Evolutionary conservation across 2,329 filamentous ascomycete genomes (phyloP).

Genomic region (Scytalidium sp.): DNA sequence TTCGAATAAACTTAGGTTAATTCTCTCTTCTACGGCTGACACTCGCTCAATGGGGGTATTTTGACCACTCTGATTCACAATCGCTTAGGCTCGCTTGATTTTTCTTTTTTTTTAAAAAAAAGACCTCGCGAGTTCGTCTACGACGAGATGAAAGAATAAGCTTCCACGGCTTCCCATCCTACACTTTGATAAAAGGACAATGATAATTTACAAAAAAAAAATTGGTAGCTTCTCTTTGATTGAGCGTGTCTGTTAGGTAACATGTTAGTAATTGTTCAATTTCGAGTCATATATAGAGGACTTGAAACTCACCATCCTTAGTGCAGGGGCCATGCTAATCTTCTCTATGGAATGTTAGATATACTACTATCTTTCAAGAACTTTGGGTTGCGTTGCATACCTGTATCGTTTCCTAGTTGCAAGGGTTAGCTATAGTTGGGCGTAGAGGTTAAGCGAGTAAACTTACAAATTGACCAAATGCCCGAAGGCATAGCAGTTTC

Average conservation of each 20-base stretch:
- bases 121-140: too few species aligned
- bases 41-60: too few species aligned
- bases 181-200: too few species aligned
- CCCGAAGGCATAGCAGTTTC: constrained; percentile 1
- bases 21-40: too few species aligned
- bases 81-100: too few species aligned
- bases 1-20: too few species aligned
- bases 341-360: constrained; percentile 52
- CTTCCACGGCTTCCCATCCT: too few species aligned
- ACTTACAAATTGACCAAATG: constrained; percentile 3
- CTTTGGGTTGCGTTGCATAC: neutral
- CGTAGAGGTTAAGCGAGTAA: neutral
- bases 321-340: constrained; percentile 82
- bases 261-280: neutral
- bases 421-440: neutral
- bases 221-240: neutral
- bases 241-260: neutral
- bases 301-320: constrained; percentile 72
- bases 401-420: neutral
- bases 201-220: too few species aligned
- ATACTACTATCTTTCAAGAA: neutral
- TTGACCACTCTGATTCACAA: too few species aligned
- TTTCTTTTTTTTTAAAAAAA: too few species aligned
- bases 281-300: neutral
- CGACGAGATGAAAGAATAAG: too few species aligned